phyloP scores from a whole-genome alignment of 768 basidiomycete genomes.

The Omphalotus guepiniiformis region DNA sequence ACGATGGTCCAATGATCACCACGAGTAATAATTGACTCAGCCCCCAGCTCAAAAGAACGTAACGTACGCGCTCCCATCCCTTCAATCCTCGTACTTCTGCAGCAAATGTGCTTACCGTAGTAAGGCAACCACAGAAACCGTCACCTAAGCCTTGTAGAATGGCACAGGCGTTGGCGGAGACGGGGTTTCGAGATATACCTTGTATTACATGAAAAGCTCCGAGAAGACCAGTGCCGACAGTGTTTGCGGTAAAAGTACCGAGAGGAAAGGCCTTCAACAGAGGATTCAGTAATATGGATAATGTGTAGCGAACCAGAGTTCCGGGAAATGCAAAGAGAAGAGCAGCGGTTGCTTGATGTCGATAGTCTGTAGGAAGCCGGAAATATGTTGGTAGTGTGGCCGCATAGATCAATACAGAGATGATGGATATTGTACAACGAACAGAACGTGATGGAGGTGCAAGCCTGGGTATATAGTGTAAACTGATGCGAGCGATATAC shows the following conservation, averaged over 20 bases:
- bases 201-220: conserved; percentile 72
- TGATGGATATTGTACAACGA: conserved; percentile 46
- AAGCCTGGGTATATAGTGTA: conserved; percentile 37
- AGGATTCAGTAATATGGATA: conserved; percentile 71
- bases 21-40: conserved; percentile 67
- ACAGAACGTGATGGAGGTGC: conserved; percentile 37
- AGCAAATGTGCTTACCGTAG: conserved; percentile 91
- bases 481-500: conserved; percentile 45
- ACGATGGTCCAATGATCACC: conserved; percentile 66
- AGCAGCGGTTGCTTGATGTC: conserved; percentile 80
- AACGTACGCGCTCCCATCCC: conserved; percentile 57
- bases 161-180: conserved; percentile 55
- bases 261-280: conserved; percentile 59
- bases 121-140: conserved; percentile 94
- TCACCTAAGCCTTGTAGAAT: conserved; percentile 80
- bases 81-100: conserved; percentile 66
- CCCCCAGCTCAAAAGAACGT: conserved; percentile 65
- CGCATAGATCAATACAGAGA: conserved; percentile 66
- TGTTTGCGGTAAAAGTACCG: conserved; percentile 77
- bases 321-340: conserved; percentile 90
- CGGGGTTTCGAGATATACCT: conserved; percentile 35
- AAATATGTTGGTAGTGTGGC: conserved; percentile 79
- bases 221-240: conserved; percentile 77
- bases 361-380: conserved; percentile 59
- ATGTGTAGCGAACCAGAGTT: conserved; percentile 74